phyloP scores from a whole-genome alignment of 805 yeast genomes.

The Kluyveromyces siamensis region DNA sequence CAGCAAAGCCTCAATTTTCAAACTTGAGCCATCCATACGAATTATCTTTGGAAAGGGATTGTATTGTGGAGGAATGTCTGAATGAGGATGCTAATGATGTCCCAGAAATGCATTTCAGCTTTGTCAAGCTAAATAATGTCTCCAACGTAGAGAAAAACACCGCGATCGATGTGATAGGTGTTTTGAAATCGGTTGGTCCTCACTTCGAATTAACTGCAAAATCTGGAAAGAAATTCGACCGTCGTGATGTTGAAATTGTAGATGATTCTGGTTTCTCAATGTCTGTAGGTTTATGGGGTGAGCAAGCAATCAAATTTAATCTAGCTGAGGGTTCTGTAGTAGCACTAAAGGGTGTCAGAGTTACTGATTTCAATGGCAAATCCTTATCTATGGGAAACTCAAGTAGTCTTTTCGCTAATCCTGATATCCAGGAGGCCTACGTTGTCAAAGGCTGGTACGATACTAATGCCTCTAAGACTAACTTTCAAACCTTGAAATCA shows the following conservation, averaged over 20 bases:
- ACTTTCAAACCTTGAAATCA: constrained; percentile 51
- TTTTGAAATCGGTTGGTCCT: constrained; percentile 68
- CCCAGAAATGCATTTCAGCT: constrained; percentile 72
- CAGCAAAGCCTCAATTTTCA: constrained; percentile 80
- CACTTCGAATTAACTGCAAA: constrained; percentile 74
- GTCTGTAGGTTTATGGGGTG: constrained; percentile 84
- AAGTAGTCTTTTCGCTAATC: constrained; percentile 69
- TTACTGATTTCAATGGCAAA: constrained; percentile 83
- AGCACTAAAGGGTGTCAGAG: constrained; percentile 85
- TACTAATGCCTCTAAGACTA: constrained; percentile 55
- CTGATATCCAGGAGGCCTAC: constrained; percentile 84
- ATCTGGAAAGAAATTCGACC: constrained; percentile 86
- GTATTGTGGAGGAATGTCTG: constrained; percentile 59
- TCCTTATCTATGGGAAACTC: constrained; percentile 71
- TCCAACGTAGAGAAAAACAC: constrained; percentile 62
- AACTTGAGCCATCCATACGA: constrained; percentile 84
- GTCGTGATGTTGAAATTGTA: constrained; percentile 80
- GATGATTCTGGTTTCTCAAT: constrained; percentile 76
- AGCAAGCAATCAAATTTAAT: constrained; percentile 69
- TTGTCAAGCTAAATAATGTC: constrained; percentile 58
- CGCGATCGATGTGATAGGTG: constrained; percentile 80
- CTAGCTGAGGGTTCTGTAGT: constrained; percentile 73
- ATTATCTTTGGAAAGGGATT: constrained; percentile 69
- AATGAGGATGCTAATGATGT: constrained; percentile 49
- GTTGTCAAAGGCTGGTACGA: constrained; percentile 93